Conservation (phyloP, 192 early-diverging fungal genomes). For the Dissophora ornata region DNA sequence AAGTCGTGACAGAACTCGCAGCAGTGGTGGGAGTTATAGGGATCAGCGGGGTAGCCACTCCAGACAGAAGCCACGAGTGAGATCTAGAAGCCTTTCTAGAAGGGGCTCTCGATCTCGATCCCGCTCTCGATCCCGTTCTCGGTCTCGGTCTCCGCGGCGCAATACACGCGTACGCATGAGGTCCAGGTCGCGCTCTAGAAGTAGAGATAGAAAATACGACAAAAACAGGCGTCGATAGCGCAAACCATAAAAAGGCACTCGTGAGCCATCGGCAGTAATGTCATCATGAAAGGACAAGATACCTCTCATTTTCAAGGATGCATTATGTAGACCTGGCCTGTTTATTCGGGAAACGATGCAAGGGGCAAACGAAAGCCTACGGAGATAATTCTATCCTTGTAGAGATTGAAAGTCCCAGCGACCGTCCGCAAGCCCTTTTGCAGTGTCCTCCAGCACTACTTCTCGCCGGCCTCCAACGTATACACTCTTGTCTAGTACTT, state of each 20-base stretch:
- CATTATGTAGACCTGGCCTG: too few species aligned
- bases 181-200: constrained; percentile 3
- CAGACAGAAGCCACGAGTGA: neutral
- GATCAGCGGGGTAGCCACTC: neutral
- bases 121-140: constrained; percentile 8
- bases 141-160: constrained; percentile 8
- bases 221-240: neutral
- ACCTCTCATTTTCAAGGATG: too few species aligned
- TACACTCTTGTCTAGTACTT: constrained; percentile 91
- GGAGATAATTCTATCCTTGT: neutral
- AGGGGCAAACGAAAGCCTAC: too few species aligned
- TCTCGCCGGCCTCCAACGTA: constrained; percentile 90
- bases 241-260: too few species aligned
- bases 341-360: too few species aligned
- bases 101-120: constrained; percentile 4
- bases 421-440: constrained; percentile 82
- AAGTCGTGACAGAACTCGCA: neutral
- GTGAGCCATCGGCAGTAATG: too few species aligned
- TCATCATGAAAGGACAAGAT: too few species aligned
- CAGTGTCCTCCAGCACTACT: constrained; percentile 90
- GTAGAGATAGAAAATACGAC: neutral
- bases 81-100: constrained; percentile 9
- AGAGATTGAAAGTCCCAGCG: constrained; percentile 76
- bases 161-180: neutral
- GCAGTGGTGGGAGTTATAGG: too few species aligned